These are phyloP conservation scores for Sherardia arvensis DNA, from an alignment of 257 asterid genomes.

Conservation along the genomic window DNA sequence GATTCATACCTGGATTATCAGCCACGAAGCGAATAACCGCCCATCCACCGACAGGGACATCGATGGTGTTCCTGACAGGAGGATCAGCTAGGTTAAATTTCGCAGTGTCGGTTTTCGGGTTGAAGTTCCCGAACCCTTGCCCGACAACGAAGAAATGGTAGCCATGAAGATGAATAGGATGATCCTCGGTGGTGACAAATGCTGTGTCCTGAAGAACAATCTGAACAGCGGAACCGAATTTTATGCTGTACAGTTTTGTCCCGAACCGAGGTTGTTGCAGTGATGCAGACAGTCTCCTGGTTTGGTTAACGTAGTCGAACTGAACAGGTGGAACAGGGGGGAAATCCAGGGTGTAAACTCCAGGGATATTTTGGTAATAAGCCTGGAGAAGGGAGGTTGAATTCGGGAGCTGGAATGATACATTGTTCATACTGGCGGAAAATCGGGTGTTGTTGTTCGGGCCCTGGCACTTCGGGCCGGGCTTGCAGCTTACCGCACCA, in stretches of 20 bases:
- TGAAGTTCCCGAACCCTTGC: conserved; percentile 25
- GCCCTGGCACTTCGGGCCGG: conserved; percentile 36
- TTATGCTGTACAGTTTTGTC: conserved; percentile 21
- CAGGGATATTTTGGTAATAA: conserved; percentile 22
- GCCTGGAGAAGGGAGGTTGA: conserved; percentile 39
- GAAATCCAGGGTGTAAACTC: conserved; percentile 23
- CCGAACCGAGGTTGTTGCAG: conserved; percentile 19
- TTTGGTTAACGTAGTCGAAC: conserved; percentile 16
- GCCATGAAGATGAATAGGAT: conserved; percentile 31
- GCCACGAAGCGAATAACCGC: conserved; percentile 26
- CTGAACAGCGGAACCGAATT: conserved; percentile 23
- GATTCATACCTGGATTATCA: conserved; percentile 26
- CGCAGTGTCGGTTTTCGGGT: conserved; percentile 21
- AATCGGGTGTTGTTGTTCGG: conserved; percentile 36
- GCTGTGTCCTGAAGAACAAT: conserved; percentile 27
- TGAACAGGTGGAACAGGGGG: conserved; percentile 26
- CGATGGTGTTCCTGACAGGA: conserved; percentile 22
- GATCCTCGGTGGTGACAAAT: conserved; percentile 22
- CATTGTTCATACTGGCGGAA: conserved; percentile 32
- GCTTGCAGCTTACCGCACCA: conserved; percentile 24
- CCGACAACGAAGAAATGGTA: conserved; percentile 26
- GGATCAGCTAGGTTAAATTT: conserved; percentile 29
- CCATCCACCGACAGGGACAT: conserved; percentile 35
- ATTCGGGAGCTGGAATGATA: conserved; percentile 31
- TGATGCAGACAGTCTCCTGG: conserved; percentile 19